phyloP scores from a whole-genome alignment of 2,329 filamentous ascomycete species.

The Coniochaeta ligniaria region DNA sequence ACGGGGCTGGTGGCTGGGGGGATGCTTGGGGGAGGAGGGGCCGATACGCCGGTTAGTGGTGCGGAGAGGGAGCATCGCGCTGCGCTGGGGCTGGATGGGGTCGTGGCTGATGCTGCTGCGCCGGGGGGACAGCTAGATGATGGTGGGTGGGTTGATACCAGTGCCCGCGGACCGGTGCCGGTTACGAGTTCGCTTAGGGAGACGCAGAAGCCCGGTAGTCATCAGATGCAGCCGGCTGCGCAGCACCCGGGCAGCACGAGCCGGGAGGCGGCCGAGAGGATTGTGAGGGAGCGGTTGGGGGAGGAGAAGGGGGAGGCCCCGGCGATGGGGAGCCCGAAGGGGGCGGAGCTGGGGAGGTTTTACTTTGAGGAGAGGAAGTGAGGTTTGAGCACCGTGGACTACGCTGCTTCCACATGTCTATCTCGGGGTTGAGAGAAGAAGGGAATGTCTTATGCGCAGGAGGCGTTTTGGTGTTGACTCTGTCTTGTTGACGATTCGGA shows the following conservation, averaged over 20 bases:
- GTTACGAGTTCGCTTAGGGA: slow-evolving; percentile 32
- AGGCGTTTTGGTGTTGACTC: background rate
- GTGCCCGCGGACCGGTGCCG: slow-evolving; percentile 49
- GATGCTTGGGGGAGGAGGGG: slow-evolving; percentile 16
- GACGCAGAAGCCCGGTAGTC: slow-evolving; percentile 20
- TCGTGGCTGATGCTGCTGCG: slow-evolving; percentile 49
- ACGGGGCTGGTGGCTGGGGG: background rate
- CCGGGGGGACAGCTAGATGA: slow-evolving; percentile 35
- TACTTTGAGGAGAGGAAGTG: slow-evolving; percentile 46
- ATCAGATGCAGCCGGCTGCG: slow-evolving; percentile 18
- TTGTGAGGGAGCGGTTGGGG: slow-evolving; percentile 52
- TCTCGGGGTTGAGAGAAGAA: background rate
- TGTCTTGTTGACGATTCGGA: background rate
- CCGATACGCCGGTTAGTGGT: slow-evolving; percentile 36
- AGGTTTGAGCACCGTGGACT: no score
- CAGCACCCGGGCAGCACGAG: slow-evolving; percentile 12
- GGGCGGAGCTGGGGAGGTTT: slow-evolving; percentile 46
- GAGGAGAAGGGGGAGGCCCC: slow-evolving; percentile 31
- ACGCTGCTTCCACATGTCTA: background rate
- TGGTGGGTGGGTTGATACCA: slow-evolving; percentile 55
- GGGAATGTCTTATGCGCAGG: background rate
- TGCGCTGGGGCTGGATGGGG: slow-evolving; percentile 60
- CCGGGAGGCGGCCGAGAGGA: slow-evolving; percentile 56
- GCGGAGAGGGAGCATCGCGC: slow-evolving; percentile 47
- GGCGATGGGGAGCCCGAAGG: slow-evolving; percentile 35